A percentile compares a stretch with the other conserved stretches of the same genome.
phyloP scores from a whole-genome alignment of 2,329 filamentous ascomycete genomes.

The Didymella arachidicola region DNA sequence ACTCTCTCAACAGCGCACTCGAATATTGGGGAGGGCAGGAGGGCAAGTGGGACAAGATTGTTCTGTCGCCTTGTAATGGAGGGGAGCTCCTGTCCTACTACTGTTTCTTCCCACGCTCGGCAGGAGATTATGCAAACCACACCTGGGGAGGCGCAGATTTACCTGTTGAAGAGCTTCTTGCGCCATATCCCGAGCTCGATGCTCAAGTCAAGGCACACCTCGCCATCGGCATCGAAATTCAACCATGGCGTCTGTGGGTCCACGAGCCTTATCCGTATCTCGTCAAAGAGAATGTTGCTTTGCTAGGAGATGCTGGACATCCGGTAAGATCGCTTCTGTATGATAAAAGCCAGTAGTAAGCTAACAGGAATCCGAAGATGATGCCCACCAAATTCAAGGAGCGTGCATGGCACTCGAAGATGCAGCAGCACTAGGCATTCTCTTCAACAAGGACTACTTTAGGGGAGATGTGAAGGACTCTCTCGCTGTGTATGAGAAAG shows the following conservation, averaged over 20 bases:
- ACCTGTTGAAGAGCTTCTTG: conserved; percentile 66
- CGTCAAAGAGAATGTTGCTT: conserved; percentile 59
- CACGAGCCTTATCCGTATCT: conserved; percentile 69
- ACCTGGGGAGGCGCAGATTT: conserved; percentile 63
- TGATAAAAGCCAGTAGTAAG: background rate
- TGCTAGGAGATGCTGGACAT: conserved; percentile 72
- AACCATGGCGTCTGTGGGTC: conserved; percentile 70
- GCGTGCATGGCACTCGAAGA: conserved; percentile 74
- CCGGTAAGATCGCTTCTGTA: conserved; percentile 54
- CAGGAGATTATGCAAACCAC: conserved; percentile 68
- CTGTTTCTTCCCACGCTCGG: conserved; percentile 70
- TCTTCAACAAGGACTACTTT: conserved; percentile 62
- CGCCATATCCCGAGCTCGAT: conserved; percentile 68
- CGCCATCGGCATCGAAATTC: conserved; percentile 67
- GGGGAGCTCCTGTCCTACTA: conserved; percentile 72
- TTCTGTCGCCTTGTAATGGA: conserved; percentile 72
- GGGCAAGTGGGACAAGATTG: conserved; percentile 71
- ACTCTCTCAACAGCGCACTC: conserved; percentile 66
- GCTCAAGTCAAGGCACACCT: conserved; percentile 64
- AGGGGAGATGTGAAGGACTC: conserved; percentile 42
- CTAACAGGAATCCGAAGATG: conserved; percentile 53
- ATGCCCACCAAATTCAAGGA: conserved; percentile 73
- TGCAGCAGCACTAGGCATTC: conserved; percentile 67
- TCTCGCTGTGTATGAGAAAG: conserved; percentile 45
- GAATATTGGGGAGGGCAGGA: conserved; percentile 76